Evolutionary conservation across 768 basidiomycete genomes (phyloP).

Genomic region (Tricholoma sp.): DNA sequence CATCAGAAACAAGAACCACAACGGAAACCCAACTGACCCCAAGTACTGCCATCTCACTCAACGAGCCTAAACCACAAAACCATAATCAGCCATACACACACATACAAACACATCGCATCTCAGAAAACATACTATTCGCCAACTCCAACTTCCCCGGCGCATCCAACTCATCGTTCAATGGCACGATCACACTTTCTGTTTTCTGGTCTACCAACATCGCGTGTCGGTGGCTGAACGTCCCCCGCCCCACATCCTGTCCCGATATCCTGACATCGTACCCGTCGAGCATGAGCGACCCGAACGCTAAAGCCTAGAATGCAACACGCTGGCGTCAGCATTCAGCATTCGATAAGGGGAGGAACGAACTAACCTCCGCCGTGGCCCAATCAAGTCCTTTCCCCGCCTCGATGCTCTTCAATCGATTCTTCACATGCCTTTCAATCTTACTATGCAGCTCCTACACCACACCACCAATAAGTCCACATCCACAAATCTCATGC

Average conservation of each 20-base stretch:
- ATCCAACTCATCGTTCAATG: conserved; percentile 66
- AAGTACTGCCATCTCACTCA: conserved; percentile 87
- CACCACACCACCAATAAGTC: background rate
- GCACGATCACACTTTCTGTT: conserved; percentile 74
- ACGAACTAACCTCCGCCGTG: conserved; percentile 66
- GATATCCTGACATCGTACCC: conserved; percentile 84
- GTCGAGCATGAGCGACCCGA: conserved; percentile 79
- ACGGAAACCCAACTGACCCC: conserved; percentile 55
- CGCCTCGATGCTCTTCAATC: conserved; percentile 62
- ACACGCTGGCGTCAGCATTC: background rate
- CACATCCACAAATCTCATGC: conserved; percentile 34
- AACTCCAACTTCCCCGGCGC: conserved; percentile 70
- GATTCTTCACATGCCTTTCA: conserved; percentile 72
- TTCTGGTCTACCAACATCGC: conserved; percentile 91
- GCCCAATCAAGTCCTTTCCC: conserved; percentile 84
- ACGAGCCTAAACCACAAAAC: conserved; percentile 47
- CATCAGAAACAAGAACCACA: background rate
- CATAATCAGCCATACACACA: no score
- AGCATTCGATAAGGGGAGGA: background rate
- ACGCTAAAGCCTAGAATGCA: conserved; percentile 65
- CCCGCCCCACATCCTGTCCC: conserved; percentile 89
- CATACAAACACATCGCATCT: background rate
- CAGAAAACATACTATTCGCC: conserved; percentile 67
- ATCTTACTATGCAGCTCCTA: conserved; percentile 79
- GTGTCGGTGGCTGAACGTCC: conserved; percentile 86